Conservation (phyloP, 202 grass and related monocot genomes). For the Saccharum hybrid region DNA sequence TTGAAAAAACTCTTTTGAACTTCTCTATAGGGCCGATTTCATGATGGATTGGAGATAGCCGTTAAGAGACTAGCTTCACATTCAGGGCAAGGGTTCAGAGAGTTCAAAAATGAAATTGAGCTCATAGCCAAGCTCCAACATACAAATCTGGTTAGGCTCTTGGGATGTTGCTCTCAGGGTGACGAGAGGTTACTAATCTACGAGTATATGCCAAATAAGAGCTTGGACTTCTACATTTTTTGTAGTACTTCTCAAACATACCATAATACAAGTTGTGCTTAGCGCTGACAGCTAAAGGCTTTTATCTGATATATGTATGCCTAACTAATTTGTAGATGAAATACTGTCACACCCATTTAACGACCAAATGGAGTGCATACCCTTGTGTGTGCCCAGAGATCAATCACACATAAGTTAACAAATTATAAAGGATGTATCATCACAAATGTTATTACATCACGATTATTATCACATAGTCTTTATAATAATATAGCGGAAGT, state of each 20-base stretch:
- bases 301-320: background rate
- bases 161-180: background rate
- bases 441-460: no score
- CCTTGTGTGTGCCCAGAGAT: no score
- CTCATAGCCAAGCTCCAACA: background rate
- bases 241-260: background rate
- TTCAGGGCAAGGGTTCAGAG: background rate
- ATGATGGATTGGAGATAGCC: background rate
- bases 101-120: background rate
- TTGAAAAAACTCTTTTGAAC: background rate
- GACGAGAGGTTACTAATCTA: background rate
- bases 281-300: background rate
- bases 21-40: background rate
- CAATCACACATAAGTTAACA: no score
- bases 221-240: background rate
- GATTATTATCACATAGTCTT: no score
- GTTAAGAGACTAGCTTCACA: background rate
- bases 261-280: background rate
- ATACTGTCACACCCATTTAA: background rate
- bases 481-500: no score
- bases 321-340: background rate
- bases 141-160: background rate
- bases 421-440: no score
- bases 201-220: background rate
- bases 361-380: no score